Percentiles rank a stretch among this genome's conserved stretches.
Evolutionary conservation across 345 rosid genomes (phyloP).

Genomic region (Sonneratia caseolaris): DNA sequence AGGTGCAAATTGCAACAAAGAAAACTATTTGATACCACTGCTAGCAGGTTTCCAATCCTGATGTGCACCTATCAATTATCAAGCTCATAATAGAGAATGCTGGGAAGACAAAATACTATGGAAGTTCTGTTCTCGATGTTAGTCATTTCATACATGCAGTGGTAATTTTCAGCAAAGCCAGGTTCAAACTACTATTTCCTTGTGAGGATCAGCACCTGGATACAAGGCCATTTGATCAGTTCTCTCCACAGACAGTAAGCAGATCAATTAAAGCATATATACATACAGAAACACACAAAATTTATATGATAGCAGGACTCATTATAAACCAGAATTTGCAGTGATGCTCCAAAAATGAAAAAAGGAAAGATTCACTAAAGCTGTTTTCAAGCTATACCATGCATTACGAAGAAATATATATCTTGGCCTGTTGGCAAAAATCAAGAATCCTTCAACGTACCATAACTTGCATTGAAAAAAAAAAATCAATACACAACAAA

Average conservation of each 20-base stretch:
- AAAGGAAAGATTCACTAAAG: too few relatives aligned
- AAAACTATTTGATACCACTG: neutral
- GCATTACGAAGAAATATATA: too few relatives aligned
- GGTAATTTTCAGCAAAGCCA: neutral
- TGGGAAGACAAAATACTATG: neutral
- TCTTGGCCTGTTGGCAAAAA: too few relatives aligned
- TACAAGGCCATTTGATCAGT: neutral
- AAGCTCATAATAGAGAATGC: neutral
- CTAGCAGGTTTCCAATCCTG: neutral
- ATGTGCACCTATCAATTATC: neutral
- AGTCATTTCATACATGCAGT: neutral
- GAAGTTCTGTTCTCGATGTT: neutral
- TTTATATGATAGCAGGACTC: neutral
- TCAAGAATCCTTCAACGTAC: too few relatives aligned
- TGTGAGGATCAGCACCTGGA: too few relatives aligned
- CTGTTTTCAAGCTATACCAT: too few relatives aligned
- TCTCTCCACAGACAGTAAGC: neutral
- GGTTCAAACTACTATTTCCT: too few relatives aligned
- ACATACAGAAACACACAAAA: neutral
- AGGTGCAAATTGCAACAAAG: too few relatives aligned
- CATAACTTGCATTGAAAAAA: too few relatives aligned
- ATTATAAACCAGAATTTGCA: neutral
- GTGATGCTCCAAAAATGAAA: too few relatives aligned
- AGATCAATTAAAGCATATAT: neutral
- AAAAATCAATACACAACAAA: neutral